phyloP scores from a whole-genome alignment of 257 asterid species.

The Linderniella brevidens region DNA sequence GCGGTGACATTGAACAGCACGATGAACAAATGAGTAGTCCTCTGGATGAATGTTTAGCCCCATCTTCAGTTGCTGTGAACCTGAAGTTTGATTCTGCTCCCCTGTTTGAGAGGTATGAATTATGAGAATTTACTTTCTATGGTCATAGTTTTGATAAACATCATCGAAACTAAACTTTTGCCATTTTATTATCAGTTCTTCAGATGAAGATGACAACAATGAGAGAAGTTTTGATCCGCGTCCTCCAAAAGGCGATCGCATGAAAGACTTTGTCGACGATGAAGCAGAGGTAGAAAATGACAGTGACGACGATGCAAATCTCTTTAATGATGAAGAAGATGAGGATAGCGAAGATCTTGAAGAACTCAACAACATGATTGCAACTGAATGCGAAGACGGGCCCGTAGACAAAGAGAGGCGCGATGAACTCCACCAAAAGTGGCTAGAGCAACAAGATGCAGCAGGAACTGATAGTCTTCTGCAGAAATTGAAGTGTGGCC shows the following conservation, averaged over 20 bases:
- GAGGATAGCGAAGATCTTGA: conserved; percentile 58
- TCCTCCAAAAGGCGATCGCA: conserved; percentile 49
- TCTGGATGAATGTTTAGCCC: conserved; percentile 36
- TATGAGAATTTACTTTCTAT: conserved; percentile 6
- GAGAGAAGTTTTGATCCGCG: conserved; percentile 48
- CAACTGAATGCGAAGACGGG: conserved; percentile 52
- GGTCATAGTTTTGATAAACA: neutral
- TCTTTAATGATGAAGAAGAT: conserved; percentile 49
- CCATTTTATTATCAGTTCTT: conserved; percentile 33
- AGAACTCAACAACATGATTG: conserved; percentile 71
- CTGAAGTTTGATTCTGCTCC: conserved; percentile 68
- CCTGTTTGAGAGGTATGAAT: conserved; percentile 5
- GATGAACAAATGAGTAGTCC: conserved; percentile 25
- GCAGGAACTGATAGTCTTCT: conserved; percentile 80
- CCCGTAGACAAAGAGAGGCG: conserved; percentile 49
- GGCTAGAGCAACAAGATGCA: conserved; percentile 99
- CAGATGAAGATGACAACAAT: conserved; percentile 64
- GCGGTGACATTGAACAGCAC: conserved; percentile 17
- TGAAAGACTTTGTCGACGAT: conserved; percentile 56
- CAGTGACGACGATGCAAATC: conserved; percentile 46
- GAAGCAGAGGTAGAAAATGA: conserved; percentile 92
- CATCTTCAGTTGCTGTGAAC: conserved; percentile 54
- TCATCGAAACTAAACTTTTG: no score
- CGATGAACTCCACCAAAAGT: conserved; percentile 79
- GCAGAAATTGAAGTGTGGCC: conserved; percentile 50